Evolutionary conservation across 371 early-diverging fungal species (phyloP), one percentile per base, ranked within the genome.

Genomic region (Syncephalastrum sp.): DNA sequence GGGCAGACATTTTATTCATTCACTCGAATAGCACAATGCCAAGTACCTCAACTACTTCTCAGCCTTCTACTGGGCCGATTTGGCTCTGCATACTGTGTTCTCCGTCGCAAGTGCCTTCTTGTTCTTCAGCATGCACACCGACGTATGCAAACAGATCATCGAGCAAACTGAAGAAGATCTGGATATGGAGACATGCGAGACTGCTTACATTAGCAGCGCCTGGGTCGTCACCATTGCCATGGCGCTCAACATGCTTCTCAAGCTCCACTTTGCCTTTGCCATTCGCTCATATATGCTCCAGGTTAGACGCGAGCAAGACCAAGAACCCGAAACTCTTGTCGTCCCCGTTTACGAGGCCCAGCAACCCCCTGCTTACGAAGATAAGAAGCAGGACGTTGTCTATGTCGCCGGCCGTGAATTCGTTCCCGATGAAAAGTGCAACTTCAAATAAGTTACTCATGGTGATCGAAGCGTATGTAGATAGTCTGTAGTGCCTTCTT

Each of bases 371-470:
- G 64, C 58, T 42, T 56, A 66, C 19, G 53, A 64, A 16, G 47
- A 57, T 15, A 48, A 55, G 27, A 41, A 58, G 21, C 47, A 63
- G 46, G 65, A 69, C 24, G 54, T 50, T 21, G 53, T 74, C 12
- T 76, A 64, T 53, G 77, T 76, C n/a, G 77, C 74, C 54, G 77
- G 74, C 16, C 63, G 74, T 60, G 74, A 71, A 56, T 76, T 57
- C 48, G 49, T 76, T 54, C 65, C 68, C 46, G 67, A 76, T 56
- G 67, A 73, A 33, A 76, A 76, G 69, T 33, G 38, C 38, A 33
- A 33, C 38, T 33, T 33, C 38, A 33, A 33, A 33, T 33, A 33
- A 10, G 29, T 2, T 33, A 10, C 41, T n/a, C 43, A 43, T 53
- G 43, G 3, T 12, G 12, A 10, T 33, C 38, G 38, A 33, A 33